A percentile compares a stretch with the other conserved stretches of the same genome.
Evolutionary conservation across 2,329 filamentous ascomycete species (phyloP).

Genomic region (Pseudogymnoascus sp.): DNA sequence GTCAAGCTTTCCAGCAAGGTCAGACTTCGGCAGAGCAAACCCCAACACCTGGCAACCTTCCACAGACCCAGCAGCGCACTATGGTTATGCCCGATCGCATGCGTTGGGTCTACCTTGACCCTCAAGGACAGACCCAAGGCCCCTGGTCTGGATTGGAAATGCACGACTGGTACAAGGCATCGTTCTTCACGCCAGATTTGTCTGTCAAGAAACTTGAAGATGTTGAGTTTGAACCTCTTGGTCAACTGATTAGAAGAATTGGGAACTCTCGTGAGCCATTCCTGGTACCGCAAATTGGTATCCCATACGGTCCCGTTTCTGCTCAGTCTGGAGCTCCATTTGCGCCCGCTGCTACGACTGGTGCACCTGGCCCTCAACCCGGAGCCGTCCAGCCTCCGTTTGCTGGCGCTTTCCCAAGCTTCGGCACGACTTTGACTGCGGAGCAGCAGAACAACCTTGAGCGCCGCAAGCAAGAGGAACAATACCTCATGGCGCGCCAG

Average conservation of each 20-base stretch:
- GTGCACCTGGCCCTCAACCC: constrained; percentile 39
- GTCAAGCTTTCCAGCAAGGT: constrained; percentile 26
- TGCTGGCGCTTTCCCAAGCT: constrained; percentile 88
- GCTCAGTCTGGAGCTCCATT: constrained; percentile 32
- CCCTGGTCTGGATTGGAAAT: constrained; percentile 96
- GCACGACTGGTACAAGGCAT: constrained; percentile 99
- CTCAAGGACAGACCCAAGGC: constrained; percentile 83
- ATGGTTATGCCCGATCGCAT: constrained; percentile 99
- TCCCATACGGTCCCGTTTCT: constrained; percentile 73
- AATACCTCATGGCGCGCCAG: constrained; percentile 92
- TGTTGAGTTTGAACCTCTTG: constrained; percentile 85
- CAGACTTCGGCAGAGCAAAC: constrained; percentile 40
- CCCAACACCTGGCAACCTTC: constrained; percentile 54
- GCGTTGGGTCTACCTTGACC: constrained; percentile 97
- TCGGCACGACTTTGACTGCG: constrained; percentile 90
- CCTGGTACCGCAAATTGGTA: constrained; percentile 92
- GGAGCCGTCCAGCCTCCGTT: constrained; percentile 77
- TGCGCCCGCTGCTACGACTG: constrained; percentile 30
- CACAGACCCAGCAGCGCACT: constrained; percentile 63
- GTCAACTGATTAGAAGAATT: constrained; percentile 89
- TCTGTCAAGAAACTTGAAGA: constrained; percentile 95
- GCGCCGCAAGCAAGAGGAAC: constrained; percentile 93
- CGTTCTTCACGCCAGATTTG: constrained; percentile 92
- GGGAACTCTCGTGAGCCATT: constrained; percentile 97
- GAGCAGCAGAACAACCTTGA: constrained; percentile 98